phyloP scores from a whole-genome alignment of 139 green algal genomes.

The Eudorina sp. region DNA sequence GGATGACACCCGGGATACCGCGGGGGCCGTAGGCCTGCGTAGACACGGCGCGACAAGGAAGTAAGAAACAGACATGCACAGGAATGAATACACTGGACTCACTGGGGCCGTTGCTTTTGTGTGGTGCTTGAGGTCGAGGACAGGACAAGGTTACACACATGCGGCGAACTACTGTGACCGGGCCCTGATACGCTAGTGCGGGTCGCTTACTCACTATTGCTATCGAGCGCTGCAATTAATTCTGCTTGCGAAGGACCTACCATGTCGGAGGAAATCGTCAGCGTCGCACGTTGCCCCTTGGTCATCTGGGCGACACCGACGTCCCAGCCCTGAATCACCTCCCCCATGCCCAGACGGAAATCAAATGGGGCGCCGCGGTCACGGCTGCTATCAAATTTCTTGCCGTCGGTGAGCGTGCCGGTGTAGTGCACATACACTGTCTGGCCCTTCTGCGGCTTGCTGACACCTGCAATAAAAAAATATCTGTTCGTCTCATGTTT shows the following conservation, averaged over 20 bases:
- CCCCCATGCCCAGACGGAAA: slow-evolving; percentile 70
- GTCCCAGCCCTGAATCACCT: slow-evolving; percentile 75
- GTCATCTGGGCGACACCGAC: slow-evolving; percentile 72
- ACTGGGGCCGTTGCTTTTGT: no score
- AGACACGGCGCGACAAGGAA: no score
- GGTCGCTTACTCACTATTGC: no score
- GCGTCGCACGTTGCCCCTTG: slow-evolving; percentile 70
- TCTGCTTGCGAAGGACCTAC: neutral
- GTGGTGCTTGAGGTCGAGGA: no score
- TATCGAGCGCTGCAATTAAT: neutral
- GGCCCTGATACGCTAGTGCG: no score
- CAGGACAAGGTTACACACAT: no score
- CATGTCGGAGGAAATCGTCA: slow-evolving; percentile 72
- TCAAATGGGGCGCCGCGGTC: slow-evolving; percentile 56
- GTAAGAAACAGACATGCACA: no score
- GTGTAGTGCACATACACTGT: slow-evolving; percentile 77
- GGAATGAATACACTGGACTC: no score
- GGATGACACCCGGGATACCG: slow-evolving; percentile 61
- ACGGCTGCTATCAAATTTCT: slow-evolving; percentile 82
- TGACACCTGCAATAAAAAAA: slow-evolving; percentile 16
- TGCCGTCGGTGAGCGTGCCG: slow-evolving; percentile 71
- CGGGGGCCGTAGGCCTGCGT: slow-evolving; percentile 58
- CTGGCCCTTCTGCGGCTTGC: slow-evolving; percentile 65
- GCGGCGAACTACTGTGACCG: no score
- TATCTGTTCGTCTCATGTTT: neutral